Conservation (phyloP, 2,329 filamentous ascomycete species). For the Aspergillus sp. region DNA sequence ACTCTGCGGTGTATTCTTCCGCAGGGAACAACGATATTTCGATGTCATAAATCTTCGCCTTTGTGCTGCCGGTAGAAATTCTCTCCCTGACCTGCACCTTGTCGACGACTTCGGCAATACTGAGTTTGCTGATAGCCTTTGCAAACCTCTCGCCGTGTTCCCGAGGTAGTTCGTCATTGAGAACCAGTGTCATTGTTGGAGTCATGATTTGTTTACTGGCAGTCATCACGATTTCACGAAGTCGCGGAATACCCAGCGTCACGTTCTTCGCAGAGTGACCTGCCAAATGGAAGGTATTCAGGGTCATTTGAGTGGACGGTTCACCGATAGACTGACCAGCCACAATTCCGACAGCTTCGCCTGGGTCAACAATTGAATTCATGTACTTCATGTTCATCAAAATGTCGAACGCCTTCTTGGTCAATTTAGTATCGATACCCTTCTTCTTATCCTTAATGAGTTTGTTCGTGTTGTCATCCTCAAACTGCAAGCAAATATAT, state of each 20-base stretch:
- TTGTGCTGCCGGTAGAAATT: conserved; percentile 67
- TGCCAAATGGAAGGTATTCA: conserved; percentile 99
- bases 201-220: conserved; percentile 87
- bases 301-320: conserved; percentile 97
- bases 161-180: conserved; percentile 69
- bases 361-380: conserved; percentile 86
- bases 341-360: conserved; percentile 94
- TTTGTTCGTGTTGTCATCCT: conserved; percentile 70
- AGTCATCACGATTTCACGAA: conserved; percentile 98
- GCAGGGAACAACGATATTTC: conserved; percentile 80
- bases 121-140: conserved; percentile 86
- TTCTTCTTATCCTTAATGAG: conserved; percentile 62
- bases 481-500: conserved; percentile 54
- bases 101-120: conserved; percentile 80
- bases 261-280: conserved; percentile 98
- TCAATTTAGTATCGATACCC: conserved; percentile 40
- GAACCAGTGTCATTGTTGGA: conserved; percentile 69
- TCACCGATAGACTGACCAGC: conserved; percentile 96
- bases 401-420: conserved; percentile 74
- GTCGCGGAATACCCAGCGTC: conserved; percentile 93
- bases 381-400: conserved; percentile 92
- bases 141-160: conserved; percentile 76
- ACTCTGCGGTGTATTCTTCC: conserved; percentile 79
- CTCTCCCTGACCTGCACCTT: conserved; percentile 77
- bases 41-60: conserved; percentile 84